Evolutionary conservation across 2,329 filamentous ascomycete genomes (phyloP), one percentile per base, ranked within the genome.

Genomic region (Tothia fuscella): DNA sequence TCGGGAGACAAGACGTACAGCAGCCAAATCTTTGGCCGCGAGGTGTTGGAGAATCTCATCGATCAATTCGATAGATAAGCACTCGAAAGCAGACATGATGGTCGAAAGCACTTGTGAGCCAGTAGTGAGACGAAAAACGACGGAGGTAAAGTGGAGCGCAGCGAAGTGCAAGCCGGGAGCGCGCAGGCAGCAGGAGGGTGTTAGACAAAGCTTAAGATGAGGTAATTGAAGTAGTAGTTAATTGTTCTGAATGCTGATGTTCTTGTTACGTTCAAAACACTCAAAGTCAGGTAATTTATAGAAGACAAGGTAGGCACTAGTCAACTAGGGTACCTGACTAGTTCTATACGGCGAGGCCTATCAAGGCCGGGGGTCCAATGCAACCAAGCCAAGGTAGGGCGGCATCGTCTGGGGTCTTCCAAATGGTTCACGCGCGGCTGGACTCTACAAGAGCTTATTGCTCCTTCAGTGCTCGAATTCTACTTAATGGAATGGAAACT

Each of bases 401-500:
- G 26, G 26, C 26, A 29, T n/a, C 26, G n/a, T n/a, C 26, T n/a
- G 9, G n/a, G 9, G 26, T 29, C 26, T 29, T 29, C 26, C 32
- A 47, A 35, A 41, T 49, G 42, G 47, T 49, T 50, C 9, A 20
- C 34, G 16, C 34, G 34, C 10, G 12, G 45, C 28, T 50, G 37
- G 45, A 49, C 47, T 31, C 47, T 50, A 36, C 41, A 50, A 48
- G 45, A 50, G 38, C 45, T 51, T 17, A 40, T 51, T n/a, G 47
- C 45, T 7, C 54, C 53, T 2, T 32, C 29, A 17, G 21, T 48
- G 1, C 49, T 55, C 35, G 46, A 49, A 10, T 57, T 57, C 43
- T 53, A 53, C 37, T 47, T 49, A 26, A 24, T 47, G 19, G 50
- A 54, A 25, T 53, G 54, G 49, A 45, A 47, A 3, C 46, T 48